Evolutionary conservation across 2,329 filamentous ascomycete genomes (phyloP).

Genomic region (Epichloe bromicola): DNA sequence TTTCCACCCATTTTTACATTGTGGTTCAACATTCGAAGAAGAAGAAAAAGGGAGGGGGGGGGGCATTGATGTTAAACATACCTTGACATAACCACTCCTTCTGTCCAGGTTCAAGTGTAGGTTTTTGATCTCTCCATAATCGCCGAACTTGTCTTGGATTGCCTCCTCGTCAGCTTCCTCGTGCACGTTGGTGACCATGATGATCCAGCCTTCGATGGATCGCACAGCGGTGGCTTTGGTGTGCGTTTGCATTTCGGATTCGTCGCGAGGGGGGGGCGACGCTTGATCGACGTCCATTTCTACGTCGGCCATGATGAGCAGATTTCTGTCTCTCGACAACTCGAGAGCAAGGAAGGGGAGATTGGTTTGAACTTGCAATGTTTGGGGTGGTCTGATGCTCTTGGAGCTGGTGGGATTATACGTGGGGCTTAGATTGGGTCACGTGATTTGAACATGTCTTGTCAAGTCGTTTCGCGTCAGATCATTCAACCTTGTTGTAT

Average conservation of each 20-base stretch:
- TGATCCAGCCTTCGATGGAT: conserved; percentile 82
- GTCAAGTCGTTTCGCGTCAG: too few relatives aligned
- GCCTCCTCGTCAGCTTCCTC: conserved; percentile 79
- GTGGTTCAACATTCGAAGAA: not conserved
- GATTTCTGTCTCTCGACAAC: not conserved
- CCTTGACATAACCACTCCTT: conserved; percentile 78
- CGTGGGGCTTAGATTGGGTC: not conserved
- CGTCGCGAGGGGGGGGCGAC: conserved; percentile 30
- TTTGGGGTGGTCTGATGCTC: not conserved
- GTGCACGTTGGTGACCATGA: conserved; percentile 77
- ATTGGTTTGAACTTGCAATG: not conserved
- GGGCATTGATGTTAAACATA: conserved; percentile 17
- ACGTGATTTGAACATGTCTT: not conserved
- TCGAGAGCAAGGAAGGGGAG: not conserved
- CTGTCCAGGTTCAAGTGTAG: conserved; percentile 72
- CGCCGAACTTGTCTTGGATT: conserved; percentile 67
- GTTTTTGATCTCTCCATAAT: conserved; percentile 81
- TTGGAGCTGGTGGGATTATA: not conserved
- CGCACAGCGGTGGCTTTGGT: conserved; percentile 68
- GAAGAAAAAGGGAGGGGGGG: too few relatives aligned
- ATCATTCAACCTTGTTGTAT: too few relatives aligned
- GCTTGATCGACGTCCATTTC: conserved; percentile 46
- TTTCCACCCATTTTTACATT: not conserved
- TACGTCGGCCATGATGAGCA: conserved; percentile 34
- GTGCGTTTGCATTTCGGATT: conserved; percentile 57